phyloP scores from a whole-genome alignment of 805 yeast species.

The Ogataea corticis region DNA sequence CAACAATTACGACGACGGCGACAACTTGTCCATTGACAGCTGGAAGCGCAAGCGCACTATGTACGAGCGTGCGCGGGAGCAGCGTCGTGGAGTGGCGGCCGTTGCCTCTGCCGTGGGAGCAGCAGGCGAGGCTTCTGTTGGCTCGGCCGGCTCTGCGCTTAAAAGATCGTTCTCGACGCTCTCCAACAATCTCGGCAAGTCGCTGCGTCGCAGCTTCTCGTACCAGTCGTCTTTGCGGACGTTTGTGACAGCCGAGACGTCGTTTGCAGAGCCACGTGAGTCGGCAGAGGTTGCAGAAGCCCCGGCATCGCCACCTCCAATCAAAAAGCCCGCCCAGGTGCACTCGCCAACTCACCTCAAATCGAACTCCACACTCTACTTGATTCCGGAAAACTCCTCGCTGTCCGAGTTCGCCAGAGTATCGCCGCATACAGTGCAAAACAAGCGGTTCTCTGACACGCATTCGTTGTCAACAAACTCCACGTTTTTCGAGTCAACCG shows the following conservation, averaged over 20 bases:
- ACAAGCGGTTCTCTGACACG: constrained; percentile 10
- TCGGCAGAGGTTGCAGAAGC: background rate
- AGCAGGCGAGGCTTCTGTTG: too few species aligned
- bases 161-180: constrained; percentile 33
- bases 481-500: constrained; percentile 18
- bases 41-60: constrained; percentile 54
- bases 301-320: background rate
- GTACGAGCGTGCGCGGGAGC: constrained; percentile 33
- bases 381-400: constrained; percentile 30
- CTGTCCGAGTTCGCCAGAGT: constrained; percentile 14
- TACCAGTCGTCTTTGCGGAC: constrained; percentile 31
- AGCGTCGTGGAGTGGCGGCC: constrained; percentile 7
- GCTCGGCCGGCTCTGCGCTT: constrained; percentile 18
- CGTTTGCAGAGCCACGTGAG: constrained; percentile 18
- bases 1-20: constrained; percentile 38
- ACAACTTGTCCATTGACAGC: constrained; percentile 49
- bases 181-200: constrained; percentile 27
- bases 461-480: constrained; percentile 15
- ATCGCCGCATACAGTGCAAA: background rate
- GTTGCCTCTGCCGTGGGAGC: too few species aligned
- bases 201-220: constrained; percentile 29
- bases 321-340: constrained; percentile 5
- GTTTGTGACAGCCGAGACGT: constrained; percentile 28
- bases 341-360: constrained; percentile 7
- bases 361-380: constrained; percentile 26